phyloP scores from a whole-genome alignment of 441 rosid genomes.

The Flueggea neowawraea region DNA sequence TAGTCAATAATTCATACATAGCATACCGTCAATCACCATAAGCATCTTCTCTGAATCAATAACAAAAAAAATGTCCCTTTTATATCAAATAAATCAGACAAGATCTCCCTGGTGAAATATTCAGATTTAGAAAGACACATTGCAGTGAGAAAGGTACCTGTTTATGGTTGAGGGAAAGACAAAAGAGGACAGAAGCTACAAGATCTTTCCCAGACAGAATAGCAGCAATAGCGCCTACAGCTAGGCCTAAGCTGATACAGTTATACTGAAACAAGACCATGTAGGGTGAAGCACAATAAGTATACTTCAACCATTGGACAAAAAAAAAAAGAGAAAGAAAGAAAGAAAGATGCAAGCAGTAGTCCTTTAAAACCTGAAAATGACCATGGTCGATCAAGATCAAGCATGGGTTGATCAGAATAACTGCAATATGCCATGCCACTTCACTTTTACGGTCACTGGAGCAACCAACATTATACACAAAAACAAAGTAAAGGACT shows the following conservation, averaged over 20 bases:
- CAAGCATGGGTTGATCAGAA: conserved; percentile 76
- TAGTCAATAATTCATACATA: no score
- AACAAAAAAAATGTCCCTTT: background rate
- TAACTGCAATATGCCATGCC: no score
- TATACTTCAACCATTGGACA: conserved; percentile 4
- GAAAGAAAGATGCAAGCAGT: conserved; percentile 3
- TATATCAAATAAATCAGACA: conserved; percentile 1
- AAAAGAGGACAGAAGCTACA: conserved; percentile 61
- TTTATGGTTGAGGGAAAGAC: conserved; percentile 90
- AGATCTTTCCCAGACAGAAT: conserved; percentile 63
- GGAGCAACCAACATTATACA: conserved; percentile 29
- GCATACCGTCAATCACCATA: no score
- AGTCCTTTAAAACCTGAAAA: conserved; percentile 64
- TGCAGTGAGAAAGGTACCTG: conserved; percentile 45
- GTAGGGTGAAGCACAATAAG: conserved; percentile 12
- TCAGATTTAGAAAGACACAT: background rate
- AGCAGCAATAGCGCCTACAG: conserved; percentile 74
- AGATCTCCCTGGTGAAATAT: background rate
- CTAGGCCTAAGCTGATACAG: conserved; percentile 90
- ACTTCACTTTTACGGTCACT: conserved; percentile 15
- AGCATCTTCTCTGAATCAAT: no score
- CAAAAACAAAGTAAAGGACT: conserved; percentile 56
- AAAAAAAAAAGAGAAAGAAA: conserved; percentile 5
- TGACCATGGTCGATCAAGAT: conserved; percentile 91
- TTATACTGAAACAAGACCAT: conserved; percentile 57